Evolutionary conservation across 2,329 filamentous ascomycete genomes (phyloP).

Genomic region (Ophiocordyceps polyrhachis-furcata): DNA sequence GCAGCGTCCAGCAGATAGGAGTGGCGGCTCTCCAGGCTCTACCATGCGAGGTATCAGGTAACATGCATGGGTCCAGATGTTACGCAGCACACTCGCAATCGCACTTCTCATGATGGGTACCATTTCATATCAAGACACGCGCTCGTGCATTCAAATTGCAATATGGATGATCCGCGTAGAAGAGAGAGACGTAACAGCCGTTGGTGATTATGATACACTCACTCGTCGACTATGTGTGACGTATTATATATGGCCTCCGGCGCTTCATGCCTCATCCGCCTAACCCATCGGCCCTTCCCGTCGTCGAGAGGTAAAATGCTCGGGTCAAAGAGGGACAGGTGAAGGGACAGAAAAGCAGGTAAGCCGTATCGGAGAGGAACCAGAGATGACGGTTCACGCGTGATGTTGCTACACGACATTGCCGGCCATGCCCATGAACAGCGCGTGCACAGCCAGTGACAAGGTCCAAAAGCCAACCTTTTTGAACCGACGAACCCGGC

Average conservation of each 20-base stretch:
- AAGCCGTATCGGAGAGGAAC: background rate
- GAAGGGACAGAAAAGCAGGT: background rate
- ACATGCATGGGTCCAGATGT: no score
- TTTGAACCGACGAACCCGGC: slow-evolving; percentile 68
- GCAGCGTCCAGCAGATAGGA: background rate
- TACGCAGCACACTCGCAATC: no score
- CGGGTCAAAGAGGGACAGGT: background rate
- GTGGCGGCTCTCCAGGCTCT: no score
- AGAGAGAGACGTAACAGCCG: background rate
- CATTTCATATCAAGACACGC: no score
- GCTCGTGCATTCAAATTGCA: slow-evolving; percentile 1
- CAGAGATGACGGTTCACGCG: background rate
- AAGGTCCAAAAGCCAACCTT: slow-evolving; percentile 96
- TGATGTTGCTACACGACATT: slow-evolving; percentile 35
- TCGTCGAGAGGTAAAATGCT: background rate
- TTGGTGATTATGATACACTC: no score
- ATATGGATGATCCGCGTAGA: background rate
- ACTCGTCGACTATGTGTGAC: no score
- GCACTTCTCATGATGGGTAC: no score
- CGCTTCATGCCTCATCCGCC: no score
- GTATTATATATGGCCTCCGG: no score
- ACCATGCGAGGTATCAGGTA: no score
- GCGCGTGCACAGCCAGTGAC: slow-evolving; percentile 75
- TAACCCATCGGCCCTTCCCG: no score
- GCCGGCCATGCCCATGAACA: slow-evolving; percentile 89